These are phyloP conservation scores for Botryosphaeria agaves DNA, from an alignment of 2,329 filamentous ascomycete species.

Conservation along the genomic window DNA sequence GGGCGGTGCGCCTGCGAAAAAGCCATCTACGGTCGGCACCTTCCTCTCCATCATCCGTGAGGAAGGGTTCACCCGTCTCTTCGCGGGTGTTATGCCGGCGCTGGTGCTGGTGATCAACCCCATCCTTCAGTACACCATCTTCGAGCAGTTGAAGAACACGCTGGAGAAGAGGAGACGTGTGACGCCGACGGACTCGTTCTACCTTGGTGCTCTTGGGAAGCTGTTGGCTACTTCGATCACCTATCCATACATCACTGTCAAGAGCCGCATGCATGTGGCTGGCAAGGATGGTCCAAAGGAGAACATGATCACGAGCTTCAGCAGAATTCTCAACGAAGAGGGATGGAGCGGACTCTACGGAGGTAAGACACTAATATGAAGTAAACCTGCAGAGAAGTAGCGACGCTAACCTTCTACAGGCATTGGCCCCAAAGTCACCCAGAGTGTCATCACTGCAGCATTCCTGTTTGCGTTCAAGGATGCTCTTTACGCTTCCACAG, in stretches of 20 bases:
- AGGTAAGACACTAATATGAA: constrained; percentile 35
- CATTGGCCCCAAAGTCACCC: constrained; percentile 88
- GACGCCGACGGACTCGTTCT: constrained; percentile 74
- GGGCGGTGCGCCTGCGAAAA: constrained; percentile 22
- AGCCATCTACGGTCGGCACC: constrained; percentile 63
- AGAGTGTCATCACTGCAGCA: constrained; percentile 90
- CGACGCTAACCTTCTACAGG: constrained; percentile 31
- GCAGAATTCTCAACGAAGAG: constrained; percentile 68
- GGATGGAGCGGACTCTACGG: constrained; percentile 89
- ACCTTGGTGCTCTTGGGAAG: constrained; percentile 85
- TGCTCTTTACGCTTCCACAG: constrained; percentile 70
- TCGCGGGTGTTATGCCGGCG: constrained; percentile 82
- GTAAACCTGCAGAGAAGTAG: background rate
- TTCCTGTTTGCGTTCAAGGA: constrained; percentile 98
- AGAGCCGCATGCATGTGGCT: constrained; percentile 93
- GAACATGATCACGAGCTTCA: constrained; percentile 62
- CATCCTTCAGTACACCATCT: constrained; percentile 95
- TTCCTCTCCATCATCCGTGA: constrained; percentile 63
- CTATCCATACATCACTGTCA: constrained; percentile 97
- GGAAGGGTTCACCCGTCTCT: constrained; percentile 72
- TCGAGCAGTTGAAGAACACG: constrained; percentile 91
- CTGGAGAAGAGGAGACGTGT: constrained; percentile 63
- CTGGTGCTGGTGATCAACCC: constrained; percentile 94
- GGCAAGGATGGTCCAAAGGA: constrained; percentile 59
- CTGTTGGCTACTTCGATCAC: constrained; percentile 85